Conservation (phyloP, 305 asterid genomes). For the Stenogyne calaminthoides region DNA sequence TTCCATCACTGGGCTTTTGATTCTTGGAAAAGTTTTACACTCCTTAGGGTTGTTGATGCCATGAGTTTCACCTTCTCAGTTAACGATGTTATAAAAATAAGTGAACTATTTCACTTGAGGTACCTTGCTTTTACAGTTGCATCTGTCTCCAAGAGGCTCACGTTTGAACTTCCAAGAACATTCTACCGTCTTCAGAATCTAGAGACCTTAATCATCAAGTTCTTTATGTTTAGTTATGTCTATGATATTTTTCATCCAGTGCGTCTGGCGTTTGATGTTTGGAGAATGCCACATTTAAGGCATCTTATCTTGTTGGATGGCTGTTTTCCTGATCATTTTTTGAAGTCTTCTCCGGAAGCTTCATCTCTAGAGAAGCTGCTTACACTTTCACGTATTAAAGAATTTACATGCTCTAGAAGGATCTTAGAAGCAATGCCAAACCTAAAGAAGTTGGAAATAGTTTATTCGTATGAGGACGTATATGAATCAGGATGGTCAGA, state of each 20-base stretch:
- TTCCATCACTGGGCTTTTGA: constrained; percentile 8
- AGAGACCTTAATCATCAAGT: background rate
- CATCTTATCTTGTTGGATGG: constrained; percentile 20
- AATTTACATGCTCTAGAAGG: background rate
- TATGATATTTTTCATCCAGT: background rate
- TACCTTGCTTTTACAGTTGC: background rate
- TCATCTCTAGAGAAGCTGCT: constrained; percentile 7
- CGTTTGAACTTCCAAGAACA: background rate
- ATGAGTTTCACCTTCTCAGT: background rate
- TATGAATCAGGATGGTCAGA: background rate
- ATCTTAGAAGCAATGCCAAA: background rate
- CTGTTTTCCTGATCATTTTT: background rate
- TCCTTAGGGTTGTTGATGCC: background rate
- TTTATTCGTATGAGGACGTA: background rate
- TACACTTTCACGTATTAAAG: background rate
- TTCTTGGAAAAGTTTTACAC: background rate
- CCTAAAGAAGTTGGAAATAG: background rate
- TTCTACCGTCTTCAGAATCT: background rate
- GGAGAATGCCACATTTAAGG: constrained; percentile 8
- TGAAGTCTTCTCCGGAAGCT: background rate
- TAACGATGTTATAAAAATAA: background rate
- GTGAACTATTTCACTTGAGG: background rate
- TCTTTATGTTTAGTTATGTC: background rate
- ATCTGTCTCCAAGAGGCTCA: background rate
- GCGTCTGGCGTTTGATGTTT: background rate